Evolutionary conservation across 352 stramenopile genomes (phyloP).

Genomic region (Globisporangium uncinulatum): DNA sequence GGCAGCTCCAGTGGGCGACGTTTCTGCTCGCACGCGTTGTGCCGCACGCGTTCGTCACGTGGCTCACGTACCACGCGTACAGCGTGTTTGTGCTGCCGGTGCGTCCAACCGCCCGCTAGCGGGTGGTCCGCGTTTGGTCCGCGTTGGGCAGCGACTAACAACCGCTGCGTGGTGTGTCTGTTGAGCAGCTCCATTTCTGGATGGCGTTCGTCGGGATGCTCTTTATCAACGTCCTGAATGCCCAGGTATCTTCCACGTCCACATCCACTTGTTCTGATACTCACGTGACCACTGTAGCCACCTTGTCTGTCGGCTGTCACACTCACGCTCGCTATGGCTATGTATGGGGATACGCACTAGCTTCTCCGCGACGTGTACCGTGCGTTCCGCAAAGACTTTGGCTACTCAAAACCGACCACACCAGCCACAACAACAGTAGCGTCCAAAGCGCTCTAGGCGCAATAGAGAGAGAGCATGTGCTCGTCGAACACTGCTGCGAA

Average conservation of each 20-base stretch:
- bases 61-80: conserved; percentile 38
- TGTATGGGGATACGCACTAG: conserved; percentile 13
- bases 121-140: background rate
- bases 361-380: conserved; percentile 53
- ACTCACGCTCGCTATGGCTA: background rate
- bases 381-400: conserved; percentile 45
- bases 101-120: background rate
- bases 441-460: background rate
- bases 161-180: background rate
- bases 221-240: conserved; percentile 69
- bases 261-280: background rate
- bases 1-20: conserved; percentile 48
- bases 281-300: background rate
- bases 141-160: background rate
- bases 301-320: too few relatives aligned
- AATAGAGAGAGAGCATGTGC: too few relatives aligned
- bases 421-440: background rate
- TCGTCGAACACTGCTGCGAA: too few relatives aligned
- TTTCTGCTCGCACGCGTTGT: conserved; percentile 40
- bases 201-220: conserved; percentile 77
- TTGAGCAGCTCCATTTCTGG: conserved; percentile 39
- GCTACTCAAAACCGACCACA: background rate
- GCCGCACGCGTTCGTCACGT: conserved; percentile 35
- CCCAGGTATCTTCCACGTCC: conserved; percentile 22
- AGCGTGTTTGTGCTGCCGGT: conserved; percentile 42